Evolutionary conservation across 2,329 filamentous ascomycete species (phyloP).

Genomic region (Pseudogymnoascus pannorum): DNA sequence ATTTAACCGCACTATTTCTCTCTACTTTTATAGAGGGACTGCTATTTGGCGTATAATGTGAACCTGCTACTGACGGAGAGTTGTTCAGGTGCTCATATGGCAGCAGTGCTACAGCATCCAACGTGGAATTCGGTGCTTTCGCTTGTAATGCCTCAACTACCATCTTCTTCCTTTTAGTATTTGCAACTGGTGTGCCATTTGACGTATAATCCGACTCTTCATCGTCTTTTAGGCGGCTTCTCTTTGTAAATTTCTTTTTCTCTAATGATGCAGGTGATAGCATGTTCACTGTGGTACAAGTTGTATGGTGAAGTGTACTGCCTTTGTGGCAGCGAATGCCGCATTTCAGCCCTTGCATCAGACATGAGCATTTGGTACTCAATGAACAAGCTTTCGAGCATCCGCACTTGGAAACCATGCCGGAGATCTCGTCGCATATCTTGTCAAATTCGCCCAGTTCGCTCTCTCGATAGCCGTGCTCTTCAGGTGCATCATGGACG

Average conservation of each 20-base stretch:
- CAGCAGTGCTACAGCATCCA: background rate
- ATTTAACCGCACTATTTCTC: background rate
- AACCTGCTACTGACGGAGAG: background rate
- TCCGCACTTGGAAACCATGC: background rate
- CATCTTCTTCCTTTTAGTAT: background rate
- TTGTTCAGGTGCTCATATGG: background rate
- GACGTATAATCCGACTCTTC: conserved; percentile 7
- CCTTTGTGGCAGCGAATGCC: background rate
- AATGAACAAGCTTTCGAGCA: background rate
- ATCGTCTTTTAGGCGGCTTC: background rate
- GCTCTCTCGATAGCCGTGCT: background rate
- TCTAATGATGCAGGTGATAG: background rate
- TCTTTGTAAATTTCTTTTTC: background rate
- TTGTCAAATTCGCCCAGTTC: background rate
- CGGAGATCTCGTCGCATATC: background rate
- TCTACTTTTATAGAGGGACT: background rate
- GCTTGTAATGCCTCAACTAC: background rate
- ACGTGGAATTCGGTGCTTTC: background rate
- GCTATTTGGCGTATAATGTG: background rate
- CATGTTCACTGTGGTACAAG: background rate
- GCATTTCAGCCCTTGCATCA: background rate
- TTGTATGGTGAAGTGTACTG: background rate
- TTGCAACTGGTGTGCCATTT: background rate
- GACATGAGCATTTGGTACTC: conserved; percentile 1
- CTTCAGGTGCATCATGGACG: conserved; percentile 6